Conservation (phyloP, 257 asterid species). For the Penstemon davidsonii region DNA sequence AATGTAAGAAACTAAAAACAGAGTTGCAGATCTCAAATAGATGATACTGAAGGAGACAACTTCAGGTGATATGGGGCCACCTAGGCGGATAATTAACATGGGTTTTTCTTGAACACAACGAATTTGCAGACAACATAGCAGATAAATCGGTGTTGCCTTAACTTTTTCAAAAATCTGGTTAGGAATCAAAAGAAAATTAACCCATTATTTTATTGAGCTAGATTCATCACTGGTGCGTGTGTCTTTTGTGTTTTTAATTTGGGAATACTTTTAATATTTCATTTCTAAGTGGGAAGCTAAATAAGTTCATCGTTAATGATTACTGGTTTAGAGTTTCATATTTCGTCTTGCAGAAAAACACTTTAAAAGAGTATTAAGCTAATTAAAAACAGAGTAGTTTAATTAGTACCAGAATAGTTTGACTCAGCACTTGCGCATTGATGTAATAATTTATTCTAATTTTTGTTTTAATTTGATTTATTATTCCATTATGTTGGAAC, state of each 20-base stretch:
- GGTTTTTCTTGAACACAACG: constrained; percentile 40
- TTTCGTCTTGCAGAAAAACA: not conserved
- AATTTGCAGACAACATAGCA: constrained; percentile 37
- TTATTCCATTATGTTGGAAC: too few species aligned
- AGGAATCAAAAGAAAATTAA: not conserved
- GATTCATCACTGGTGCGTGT: not conserved
- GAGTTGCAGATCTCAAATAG: constrained; percentile 49
- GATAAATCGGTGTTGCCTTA: constrained; percentile 36
- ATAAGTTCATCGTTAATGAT: not conserved
- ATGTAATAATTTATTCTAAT: too few species aligned
- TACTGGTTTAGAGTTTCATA: not conserved
- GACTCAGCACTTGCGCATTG: too few species aligned
- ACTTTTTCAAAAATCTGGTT: not conserved
- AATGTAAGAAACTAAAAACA: not conserved
- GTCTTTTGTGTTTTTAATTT: not conserved
- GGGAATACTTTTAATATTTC: not conserved
- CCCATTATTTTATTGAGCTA: not conserved
- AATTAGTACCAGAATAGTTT: too few species aligned
- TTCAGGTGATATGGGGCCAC: constrained; percentile 44
- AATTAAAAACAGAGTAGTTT: too few species aligned
- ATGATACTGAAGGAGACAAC: constrained; percentile 30
- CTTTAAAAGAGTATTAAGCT: too few species aligned
- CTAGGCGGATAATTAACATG: constrained; percentile 41
- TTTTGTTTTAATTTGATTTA: too few species aligned
- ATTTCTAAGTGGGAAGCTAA: not conserved